Evolutionary conservation across 768 basidiomycete species (phyloP).

Genomic region (Kwoniella bestiolae): DNA sequence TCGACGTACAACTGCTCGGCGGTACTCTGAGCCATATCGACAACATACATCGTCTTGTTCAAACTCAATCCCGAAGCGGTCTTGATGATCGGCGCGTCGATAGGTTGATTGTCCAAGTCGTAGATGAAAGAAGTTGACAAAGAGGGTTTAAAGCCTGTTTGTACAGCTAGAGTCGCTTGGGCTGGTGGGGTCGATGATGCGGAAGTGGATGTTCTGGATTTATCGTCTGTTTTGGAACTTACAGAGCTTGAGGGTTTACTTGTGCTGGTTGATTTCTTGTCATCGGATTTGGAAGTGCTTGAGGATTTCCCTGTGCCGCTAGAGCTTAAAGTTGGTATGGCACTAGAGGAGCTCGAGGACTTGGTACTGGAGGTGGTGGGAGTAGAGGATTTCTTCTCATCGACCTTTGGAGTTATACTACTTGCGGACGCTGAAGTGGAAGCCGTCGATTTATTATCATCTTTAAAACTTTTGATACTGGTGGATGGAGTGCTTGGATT

Average conservation of each 20-base stretch:
- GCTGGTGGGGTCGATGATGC: neutral
- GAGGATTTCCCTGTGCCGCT: neutral
- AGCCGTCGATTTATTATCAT: neutral
- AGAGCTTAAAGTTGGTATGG: no score
- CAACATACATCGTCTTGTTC: constrained; percentile 12
- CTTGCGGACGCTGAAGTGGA: neutral
- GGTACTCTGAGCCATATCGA: constrained; percentile 22
- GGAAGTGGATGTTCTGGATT: neutral
- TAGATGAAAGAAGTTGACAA: constrained; percentile 12
- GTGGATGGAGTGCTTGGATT: neutral
- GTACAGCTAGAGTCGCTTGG: neutral
- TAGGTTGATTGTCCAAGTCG: constrained; percentile 25
- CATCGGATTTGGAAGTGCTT: neutral
- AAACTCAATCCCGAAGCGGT: constrained; percentile 4
- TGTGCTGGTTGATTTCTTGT: neutral
- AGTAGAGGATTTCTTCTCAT: neutral
- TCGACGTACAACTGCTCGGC: constrained; percentile 19
- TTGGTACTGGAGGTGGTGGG: neutral
- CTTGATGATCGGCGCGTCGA: constrained; percentile 11
- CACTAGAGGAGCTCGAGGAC: no score
- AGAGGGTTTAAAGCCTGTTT: neutral
- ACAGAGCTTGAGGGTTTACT: neutral
- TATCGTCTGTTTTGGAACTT: neutral
- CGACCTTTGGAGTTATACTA: neutral
- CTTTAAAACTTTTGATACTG: neutral